Evolutionary conservation across 2,329 filamentous ascomycete species (phyloP), one percentile per base, ranked within the genome.

Genomic region (Penicillium paneum): DNA sequence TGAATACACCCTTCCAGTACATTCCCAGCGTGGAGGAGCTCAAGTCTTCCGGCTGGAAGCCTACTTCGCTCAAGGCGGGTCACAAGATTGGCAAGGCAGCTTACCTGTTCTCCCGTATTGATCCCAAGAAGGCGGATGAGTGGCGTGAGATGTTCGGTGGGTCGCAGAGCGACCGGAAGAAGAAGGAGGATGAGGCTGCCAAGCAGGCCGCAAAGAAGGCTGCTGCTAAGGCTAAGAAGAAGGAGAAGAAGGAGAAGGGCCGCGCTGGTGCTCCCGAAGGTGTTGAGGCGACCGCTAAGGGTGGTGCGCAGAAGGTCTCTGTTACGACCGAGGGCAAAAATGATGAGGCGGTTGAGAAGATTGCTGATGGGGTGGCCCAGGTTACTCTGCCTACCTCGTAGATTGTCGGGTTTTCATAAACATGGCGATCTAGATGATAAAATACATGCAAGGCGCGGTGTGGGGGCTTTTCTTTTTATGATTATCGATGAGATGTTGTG

Each of bases 81-180:
- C 91, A 96, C 76, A 87, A 86, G 70, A 88, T 97, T 60, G 90
- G 90, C 63, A 87, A 88, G 68, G 85, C 91, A 0, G 83, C 84
- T 60, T 87, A 91, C 78, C 80, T 96, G 31, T 96, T 96, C 76
- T 83, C 83, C n/a, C 83, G 82, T 50, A 96, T 96, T 67, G 89
- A 91, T 60, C 80, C 87, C 10, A 86, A 89, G 72, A 93, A 92
- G 78, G 85, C 89, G 43, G 84, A 88, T 48, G 88, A 93, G 71
- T 96, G 91, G 91, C 85, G 88, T 55, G 83, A 88, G 59, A 81
- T 83, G 63, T 96, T 86, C 64, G 86, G 86, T 47, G 86, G 86
- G 7, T 83, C 81, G 19, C 83, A 86, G 66, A 80, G 81, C 34
- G 79, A 87, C 63, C 85, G 90, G 59, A 78, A 85, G 38, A 87